Conservation (phyloP, 2,329 filamentous ascomycete species). For the Ascomycota sp. region DNA sequence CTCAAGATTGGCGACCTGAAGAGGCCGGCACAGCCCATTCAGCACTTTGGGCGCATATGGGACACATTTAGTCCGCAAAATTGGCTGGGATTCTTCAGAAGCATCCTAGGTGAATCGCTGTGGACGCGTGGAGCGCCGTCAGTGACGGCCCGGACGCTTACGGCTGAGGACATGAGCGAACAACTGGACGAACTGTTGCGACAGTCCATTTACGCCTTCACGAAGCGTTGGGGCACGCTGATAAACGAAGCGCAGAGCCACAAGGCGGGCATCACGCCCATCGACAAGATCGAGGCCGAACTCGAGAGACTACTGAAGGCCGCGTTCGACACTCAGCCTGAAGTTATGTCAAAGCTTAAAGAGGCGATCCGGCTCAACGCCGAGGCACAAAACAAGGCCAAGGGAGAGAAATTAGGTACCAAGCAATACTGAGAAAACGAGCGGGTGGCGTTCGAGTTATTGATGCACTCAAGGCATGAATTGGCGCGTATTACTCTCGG, state of each 20-base stretch:
- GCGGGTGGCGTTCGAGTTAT: no score
- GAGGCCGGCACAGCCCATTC: conserved; percentile 26
- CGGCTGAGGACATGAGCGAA: conserved; percentile 39
- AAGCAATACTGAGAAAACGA: conserved; percentile 6
- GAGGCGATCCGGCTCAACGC: conserved; percentile 39
- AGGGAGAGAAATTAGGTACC: conserved; percentile 14
- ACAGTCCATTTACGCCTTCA: conserved; percentile 42
- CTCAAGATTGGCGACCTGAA: conserved; percentile 70
- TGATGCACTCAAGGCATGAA: no score
- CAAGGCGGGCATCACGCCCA: conserved; percentile 26
- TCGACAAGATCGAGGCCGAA: conserved; percentile 33
- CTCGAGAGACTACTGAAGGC: conserved; percentile 33
- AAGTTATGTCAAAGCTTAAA: conserved; percentile 37
- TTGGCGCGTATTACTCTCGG: no score
- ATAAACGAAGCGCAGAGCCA: conserved; percentile 26
- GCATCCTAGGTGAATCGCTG: conserved; percentile 33
- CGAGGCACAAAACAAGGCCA: conserved; percentile 27
- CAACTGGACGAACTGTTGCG: conserved; percentile 42
- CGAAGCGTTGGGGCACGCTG: conserved; percentile 34
- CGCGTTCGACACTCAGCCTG: conserved; percentile 38
- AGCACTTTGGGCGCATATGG: conserved; percentile 46
- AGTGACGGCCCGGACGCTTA: conserved; percentile 18
- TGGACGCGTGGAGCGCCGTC: conserved; percentile 19
- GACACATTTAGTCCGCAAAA: conserved; percentile 38
- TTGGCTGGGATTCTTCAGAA: conserved; percentile 36